Evolutionary conservation across 208 protist genomes (phyloP).

Genomic region (Acanthamoeba lenticulata): DNA sequence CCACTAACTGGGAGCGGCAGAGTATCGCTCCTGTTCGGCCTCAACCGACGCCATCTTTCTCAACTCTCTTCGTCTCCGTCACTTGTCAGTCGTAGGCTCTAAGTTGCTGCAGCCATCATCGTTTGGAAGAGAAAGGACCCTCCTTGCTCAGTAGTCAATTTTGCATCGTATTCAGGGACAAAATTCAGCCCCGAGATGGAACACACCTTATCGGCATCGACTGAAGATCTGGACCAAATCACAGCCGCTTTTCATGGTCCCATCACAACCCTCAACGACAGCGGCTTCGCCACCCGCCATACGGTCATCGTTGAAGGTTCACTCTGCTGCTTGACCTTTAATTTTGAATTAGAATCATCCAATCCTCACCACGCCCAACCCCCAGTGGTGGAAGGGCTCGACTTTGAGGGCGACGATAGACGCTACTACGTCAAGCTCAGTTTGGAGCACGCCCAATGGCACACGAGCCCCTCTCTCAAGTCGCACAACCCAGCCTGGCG

Average conservation of each 20-base stretch:
- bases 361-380: background rate
- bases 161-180: too few relatives aligned
- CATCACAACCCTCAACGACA: background rate
- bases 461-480: background rate
- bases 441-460: background rate
- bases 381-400: background rate
- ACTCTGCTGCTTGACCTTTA: background rate
- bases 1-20: too few relatives aligned
- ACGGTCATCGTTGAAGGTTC: background rate
- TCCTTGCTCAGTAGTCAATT: too few relatives aligned
- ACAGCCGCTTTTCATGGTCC: background rate
- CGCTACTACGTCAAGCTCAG: slow-evolving; percentile 10
- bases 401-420: background rate
- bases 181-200: too few relatives aligned
- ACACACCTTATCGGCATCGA: background rate
- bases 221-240: background rate
- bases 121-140: background rate
- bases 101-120: background rate
- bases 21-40: too few relatives aligned
- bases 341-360: background rate
- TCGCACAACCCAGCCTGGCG: background rate
- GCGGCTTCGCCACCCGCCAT: background rate
- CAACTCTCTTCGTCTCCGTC: background rate
- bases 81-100: background rate
- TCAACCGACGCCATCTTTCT: background rate